These are phyloP conservation scores for Penicillium maclennaniae DNA, from an alignment of 495 filamentous ascomycete genomes.

Conservation along the genomic window DNA sequence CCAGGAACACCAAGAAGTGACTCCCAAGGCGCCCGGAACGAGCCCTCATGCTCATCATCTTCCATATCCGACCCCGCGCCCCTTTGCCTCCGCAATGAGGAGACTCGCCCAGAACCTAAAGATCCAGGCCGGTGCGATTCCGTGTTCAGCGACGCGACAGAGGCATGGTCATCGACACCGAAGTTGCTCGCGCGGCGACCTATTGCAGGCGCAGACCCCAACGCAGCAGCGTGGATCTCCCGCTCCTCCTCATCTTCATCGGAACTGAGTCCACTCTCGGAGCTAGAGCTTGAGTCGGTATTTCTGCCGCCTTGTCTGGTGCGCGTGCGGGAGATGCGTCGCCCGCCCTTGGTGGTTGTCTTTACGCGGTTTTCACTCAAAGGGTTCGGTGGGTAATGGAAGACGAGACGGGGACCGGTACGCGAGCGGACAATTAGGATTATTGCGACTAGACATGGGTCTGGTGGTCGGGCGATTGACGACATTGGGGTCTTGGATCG, in stretches of 20 bases:
- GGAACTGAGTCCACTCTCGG: conserved; percentile 44
- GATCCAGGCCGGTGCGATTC: conserved; percentile 39
- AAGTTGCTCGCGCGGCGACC: conserved; percentile 38
- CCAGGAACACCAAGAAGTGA: conserved; percentile 71
- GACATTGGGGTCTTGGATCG: conserved; percentile 35
- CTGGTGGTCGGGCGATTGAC: conserved; percentile 48
- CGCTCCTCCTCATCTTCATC: conserved; percentile 51
- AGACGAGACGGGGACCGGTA: conserved; percentile 79
- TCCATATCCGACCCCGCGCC: conserved; percentile 39
- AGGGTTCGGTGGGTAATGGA: conserved; percentile 79
- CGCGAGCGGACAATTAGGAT: conserved; percentile 78
- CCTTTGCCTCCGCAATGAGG: conserved; percentile 33
- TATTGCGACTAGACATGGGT: conserved; percentile 68
- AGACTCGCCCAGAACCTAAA: conserved; percentile 38
- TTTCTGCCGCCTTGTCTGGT: conserved; percentile 28
- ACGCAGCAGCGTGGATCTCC: conserved; percentile 13
- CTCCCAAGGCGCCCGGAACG: conserved; percentile 65
- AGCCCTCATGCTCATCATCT: conserved; percentile 45
- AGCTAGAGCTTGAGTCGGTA: conserved; percentile 44
- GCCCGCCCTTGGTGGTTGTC: conserved; percentile 30
- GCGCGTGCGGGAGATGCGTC: conserved; percentile 34
- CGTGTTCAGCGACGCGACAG: conserved; percentile 26
- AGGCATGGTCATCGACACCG: conserved; percentile 33
- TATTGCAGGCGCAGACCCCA: conserved; percentile 19
- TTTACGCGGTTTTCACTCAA: conserved; percentile 42